Evolutionary conservation across 257 asterid species (phyloP).

Genomic region (Solanum chiquidenum): DNA sequence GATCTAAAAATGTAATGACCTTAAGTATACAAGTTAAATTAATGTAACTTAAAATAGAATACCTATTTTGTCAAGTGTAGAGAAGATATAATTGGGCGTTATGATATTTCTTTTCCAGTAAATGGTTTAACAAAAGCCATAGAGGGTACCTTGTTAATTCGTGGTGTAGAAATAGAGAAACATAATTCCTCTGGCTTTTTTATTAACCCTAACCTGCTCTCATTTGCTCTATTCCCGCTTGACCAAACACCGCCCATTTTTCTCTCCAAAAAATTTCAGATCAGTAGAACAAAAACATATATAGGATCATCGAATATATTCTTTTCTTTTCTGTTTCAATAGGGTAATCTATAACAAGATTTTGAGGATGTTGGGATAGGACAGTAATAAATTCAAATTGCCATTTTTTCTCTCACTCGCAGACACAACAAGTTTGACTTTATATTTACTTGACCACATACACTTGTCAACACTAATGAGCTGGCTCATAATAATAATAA

Average conservation of each 20-base stretch:
- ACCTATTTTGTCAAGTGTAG: not conserved
- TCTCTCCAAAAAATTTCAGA: not conserved
- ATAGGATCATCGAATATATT: not conserved
- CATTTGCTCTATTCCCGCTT: not conserved
- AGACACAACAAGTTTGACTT: not conserved
- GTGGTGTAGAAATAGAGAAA: not conserved
- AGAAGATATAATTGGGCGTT: not conserved
- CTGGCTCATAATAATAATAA: too few species aligned
- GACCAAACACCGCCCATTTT: not conserved
- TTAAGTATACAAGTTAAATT: not conserved
- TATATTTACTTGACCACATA: not conserved
- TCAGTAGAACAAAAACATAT: not conserved
- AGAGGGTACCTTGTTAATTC: not conserved
- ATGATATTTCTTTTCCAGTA: not conserved
- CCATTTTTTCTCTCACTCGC: not conserved
- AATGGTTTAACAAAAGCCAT: not conserved
- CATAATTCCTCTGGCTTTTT: not conserved
- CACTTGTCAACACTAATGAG: too few species aligned
- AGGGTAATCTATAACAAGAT: too few species aligned
- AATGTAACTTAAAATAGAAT: not conserved
- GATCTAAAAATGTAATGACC: not conserved
- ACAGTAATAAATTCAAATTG: not conserved
- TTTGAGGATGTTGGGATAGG: not conserved
- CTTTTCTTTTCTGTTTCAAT: not conserved
- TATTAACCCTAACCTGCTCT: not conserved